Conservation (phyloP, 768 basidiomycete species). For the Amanita jacksonii region DNA sequence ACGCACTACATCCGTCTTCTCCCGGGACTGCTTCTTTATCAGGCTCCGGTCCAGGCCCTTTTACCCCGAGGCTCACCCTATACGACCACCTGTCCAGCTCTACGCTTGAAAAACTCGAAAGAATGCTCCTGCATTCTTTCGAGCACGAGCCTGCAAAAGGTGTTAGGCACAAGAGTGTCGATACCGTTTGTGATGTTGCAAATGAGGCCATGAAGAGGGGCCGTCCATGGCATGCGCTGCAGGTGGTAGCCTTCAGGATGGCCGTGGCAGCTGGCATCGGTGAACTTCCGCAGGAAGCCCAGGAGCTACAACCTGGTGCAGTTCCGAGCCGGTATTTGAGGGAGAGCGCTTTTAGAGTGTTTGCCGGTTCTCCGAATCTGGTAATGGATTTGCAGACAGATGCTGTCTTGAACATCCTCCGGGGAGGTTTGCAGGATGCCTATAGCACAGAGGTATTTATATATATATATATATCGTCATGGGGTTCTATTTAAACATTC, state of each 20-base stretch:
- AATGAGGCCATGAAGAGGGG: conserved; percentile 68
- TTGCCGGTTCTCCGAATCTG: conserved; percentile 66
- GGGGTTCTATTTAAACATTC: background rate
- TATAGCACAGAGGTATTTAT: conserved; percentile 47
- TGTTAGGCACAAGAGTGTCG: conserved; percentile 65
- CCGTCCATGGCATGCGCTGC: conserved; percentile 74
- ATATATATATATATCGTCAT: background rate
- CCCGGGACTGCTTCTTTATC: too few species aligned
- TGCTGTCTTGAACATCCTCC: conserved; percentile 55
- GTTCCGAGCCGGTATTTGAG: conserved; percentile 24
- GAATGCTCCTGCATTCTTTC: conserved; percentile 62
- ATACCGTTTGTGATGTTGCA: conserved; percentile 69
- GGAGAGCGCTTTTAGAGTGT: conserved; percentile 62
- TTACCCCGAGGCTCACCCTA: conserved; percentile 39
- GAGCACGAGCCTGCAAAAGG: conserved; percentile 44
- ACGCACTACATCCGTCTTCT: conserved; percentile 7
- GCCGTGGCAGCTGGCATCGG: conserved; percentile 24
- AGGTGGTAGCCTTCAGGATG: conserved; percentile 64
- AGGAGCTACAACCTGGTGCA: conserved; percentile 13
- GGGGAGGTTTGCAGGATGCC: conserved; percentile 57
- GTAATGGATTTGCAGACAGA: conserved; percentile 71
- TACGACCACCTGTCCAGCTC: conserved; percentile 70
- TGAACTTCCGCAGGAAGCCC: conserved; percentile 6
- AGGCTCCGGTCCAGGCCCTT: conserved; percentile 11
- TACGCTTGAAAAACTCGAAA: conserved; percentile 58